Evolutionary conservation across 345 rosid species (phyloP).

Genomic region (Boechera divaricarpa): DNA sequence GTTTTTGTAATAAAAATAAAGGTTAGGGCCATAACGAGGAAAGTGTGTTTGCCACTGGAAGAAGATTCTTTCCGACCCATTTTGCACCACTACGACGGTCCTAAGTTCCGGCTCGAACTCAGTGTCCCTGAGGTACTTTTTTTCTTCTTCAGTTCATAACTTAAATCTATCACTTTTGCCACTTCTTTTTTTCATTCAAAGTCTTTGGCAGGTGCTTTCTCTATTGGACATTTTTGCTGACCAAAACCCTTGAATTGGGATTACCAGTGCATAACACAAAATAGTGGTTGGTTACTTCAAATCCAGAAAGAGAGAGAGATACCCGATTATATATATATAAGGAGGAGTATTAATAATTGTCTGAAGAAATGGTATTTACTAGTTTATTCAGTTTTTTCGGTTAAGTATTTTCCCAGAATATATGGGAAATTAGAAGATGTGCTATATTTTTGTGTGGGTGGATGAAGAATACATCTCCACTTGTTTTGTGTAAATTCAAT

Average conservation of each 20-base stretch:
- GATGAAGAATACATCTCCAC: slow-evolving; percentile 18
- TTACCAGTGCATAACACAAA: slow-evolving; percentile 1
- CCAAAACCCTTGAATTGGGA: slow-evolving; percentile 50
- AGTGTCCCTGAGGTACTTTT: slow-evolving; percentile 80
- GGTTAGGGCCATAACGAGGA: slow-evolving; percentile 81
- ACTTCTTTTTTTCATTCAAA: neutral
- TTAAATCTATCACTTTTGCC: neutral
- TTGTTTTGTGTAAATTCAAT: slow-evolving; percentile 10
- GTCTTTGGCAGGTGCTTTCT: slow-evolving; percentile 68
- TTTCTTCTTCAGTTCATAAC: neutral
- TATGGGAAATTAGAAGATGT: neutral
- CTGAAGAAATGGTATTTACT: slow-evolving; percentile 1
- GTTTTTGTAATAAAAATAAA: neutral
- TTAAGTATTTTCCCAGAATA: neutral
- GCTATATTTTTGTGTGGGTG: neutral
- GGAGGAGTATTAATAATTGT: slow-evolving; percentile 24
- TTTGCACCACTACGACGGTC: slow-evolving; percentile 98
- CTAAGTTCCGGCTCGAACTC: slow-evolving; percentile 95
- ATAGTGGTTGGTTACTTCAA: slow-evolving; percentile 22
- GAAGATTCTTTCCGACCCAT: slow-evolving; percentile 99
- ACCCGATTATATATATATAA: slow-evolving; percentile 11
- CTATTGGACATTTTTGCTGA: slow-evolving; percentile 86
- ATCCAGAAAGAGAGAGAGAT: neutral
- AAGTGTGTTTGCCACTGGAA: slow-evolving; percentile 84
- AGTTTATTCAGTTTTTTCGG: neutral